Base-by-base conservation (phyloP, 495 filamentous ascomycete species). In the Aspergillus carlsbadensis region DNA sequence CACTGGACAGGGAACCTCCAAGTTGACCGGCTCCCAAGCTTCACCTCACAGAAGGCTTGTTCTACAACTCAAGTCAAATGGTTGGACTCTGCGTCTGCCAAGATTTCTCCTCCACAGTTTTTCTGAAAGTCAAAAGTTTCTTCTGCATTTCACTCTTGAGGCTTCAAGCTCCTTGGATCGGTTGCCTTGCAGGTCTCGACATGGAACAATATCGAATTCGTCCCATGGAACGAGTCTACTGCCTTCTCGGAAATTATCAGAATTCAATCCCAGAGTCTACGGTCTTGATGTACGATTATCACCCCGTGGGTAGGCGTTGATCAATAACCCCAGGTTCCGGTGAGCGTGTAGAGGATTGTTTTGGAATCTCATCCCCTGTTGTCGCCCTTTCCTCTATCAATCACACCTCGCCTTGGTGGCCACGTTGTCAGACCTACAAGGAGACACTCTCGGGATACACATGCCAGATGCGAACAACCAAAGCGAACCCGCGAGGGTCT, bases 31-130 rank as follows among this genome's bases (percentile, higher is more conserved):
- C 13, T 31, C 37, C 53, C 52, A 60, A 62, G 60, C 60, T 58
- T 58, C 60, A 50, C 56, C 56, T 42, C 47, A 37, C 60, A 62
- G 47, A 62, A 62, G 51, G 60, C 60, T 62, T 62, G 56, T 62
- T 56, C 46, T 50, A 17, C 6, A 0, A 57, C 24, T 42, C 45
- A 44, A 29, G 26, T 50, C 17, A 36, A 34, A 31, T 57, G 54
- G 54, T 57, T 57, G 54, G 45, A 44, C 10, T 60, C n/a, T 40
- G 33, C 39, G 39, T 40, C n/a, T 36, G 56, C 56, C 56, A 59
- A 59, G 56, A 41, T 43, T 33, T 37, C 17, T 49, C 59, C 59
- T 57, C 59, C 59, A 41, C 59, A 36, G 14, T 31, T 35, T 33
- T 40, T 57, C 1, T 8, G 31, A 7, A n/a, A 22, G n/a, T 46